Evolutionary conservation across 2,329 filamentous ascomycete genomes (phyloP).

Genomic region (Ilyonectria mors-panacis): DNA sequence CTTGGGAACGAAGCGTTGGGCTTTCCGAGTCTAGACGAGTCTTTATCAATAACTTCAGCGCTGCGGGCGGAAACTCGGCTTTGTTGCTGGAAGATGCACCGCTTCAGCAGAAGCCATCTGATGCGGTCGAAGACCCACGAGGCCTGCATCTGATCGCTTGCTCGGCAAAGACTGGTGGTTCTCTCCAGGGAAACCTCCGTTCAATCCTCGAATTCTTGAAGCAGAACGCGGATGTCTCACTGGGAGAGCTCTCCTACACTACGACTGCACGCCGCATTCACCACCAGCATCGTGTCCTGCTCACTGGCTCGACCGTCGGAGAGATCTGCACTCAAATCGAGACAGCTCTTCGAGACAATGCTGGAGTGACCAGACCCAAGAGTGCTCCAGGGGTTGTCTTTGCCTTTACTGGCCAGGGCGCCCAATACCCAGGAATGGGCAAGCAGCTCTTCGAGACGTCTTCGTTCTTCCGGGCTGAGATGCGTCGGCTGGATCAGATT

Average conservation of each 20-base stretch:
- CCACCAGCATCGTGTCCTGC: conserved; percentile 62
- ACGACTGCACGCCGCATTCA: conserved; percentile 52
- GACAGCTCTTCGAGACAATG: conserved; percentile 24
- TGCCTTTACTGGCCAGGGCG: conserved; percentile 63
- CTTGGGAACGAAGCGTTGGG: conserved; percentile 55
- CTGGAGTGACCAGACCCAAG: conserved; percentile 31
- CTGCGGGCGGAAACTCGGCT: conserved; percentile 80
- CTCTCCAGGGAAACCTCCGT: conserved; percentile 44
- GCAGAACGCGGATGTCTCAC: conserved; percentile 51
- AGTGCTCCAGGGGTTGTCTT: conserved; percentile 49
- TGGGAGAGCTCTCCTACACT: conserved; percentile 66
- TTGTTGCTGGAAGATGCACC: conserved; percentile 73
- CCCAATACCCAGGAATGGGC: conserved; percentile 50
- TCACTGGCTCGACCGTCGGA: neutral
- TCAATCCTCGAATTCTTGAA: conserved; percentile 59
- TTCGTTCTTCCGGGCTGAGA: conserved; percentile 51
- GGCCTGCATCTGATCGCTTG: conserved; percentile 46
- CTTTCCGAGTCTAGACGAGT: conserved; percentile 61
- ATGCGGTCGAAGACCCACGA: conserved; percentile 59
- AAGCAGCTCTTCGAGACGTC: conserved; percentile 53
- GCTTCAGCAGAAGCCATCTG: conserved; percentile 40
- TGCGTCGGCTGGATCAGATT: conserved; percentile 53
- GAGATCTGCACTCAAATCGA: conserved; percentile 32
- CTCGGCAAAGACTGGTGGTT: conserved; percentile 27
- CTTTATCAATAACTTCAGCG: conserved; percentile 79